Evolutionary conservation across 768 basidiomycete genomes (phyloP), one percentile per base, ranked within the genome.

Genomic region (Tremella fuciformis): DNA sequence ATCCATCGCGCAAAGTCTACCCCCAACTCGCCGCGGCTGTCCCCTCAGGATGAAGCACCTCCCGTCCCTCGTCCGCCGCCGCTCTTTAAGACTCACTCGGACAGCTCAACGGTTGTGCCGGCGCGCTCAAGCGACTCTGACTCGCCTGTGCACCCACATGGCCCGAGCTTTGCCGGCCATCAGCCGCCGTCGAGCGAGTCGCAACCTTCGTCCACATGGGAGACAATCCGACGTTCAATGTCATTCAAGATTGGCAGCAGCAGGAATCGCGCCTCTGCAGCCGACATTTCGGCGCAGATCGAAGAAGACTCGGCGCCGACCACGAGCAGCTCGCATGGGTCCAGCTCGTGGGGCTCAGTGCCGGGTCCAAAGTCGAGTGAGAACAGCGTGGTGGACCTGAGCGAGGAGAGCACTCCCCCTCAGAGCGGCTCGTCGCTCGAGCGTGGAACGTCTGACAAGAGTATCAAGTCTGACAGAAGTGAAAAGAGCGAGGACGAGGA

Each of bases 1-100:
- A 46, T 22, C 8, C 50, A 21, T 37, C 46, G 65, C 16, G 49
- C 65, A 16, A 63, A 60, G n/a, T 56, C 63, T 16, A 54, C 53
- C 29, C 63, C 63, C 6, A 57, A 59, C 11, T 60, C 63, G 25
- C 63, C 63, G 2, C 40, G 46, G 8, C 7, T 46, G 8, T 24
- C 56, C 8, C 60, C 60, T 11, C 22, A 29, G 4, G 41, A 29
- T 25, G 41, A 46, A 38, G 25, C 26, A 16, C 55, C 58, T 1
- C 41, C 52, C n/a, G 21, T 50, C 15, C 42, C 42, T 46, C 42
- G n/a, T 46, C 51, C 51, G 26, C 51, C 51, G 16, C 26, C n/a
- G 22, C 26, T 52, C 25, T 52, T 46, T 34, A 49, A 54, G 18
- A 41, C 41, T 24, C 15, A 13, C 46, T 39, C 50, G 24, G 18